Evolutionary conservation across 768 basidiomycete genomes (phyloP).

Genomic region (Lactarius indigo): DNA sequence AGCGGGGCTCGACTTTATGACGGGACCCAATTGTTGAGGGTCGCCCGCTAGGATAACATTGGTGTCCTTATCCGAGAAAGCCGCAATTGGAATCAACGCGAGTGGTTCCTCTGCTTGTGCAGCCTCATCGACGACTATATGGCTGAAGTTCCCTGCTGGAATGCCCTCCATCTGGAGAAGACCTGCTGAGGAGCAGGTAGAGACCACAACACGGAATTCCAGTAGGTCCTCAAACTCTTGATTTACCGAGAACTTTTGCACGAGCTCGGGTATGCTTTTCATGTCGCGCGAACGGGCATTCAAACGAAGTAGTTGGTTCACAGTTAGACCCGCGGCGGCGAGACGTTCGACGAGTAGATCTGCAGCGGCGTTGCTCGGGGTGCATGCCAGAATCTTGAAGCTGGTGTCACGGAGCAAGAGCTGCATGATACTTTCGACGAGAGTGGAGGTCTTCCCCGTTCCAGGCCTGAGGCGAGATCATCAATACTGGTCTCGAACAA

Average conservation of each 20-base stretch:
- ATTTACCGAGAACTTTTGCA: slow-evolving; percentile 37
- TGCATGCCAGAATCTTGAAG: slow-evolving; percentile 34
- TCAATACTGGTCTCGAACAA: background rate
- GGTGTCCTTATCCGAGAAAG: slow-evolving; percentile 33
- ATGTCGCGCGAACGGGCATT: slow-evolving; percentile 46
- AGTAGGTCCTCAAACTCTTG: slow-evolving; percentile 37
- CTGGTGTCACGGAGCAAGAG: slow-evolving; percentile 28
- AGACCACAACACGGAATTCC: slow-evolving; percentile 51
- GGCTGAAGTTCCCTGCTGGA: slow-evolving; percentile 50
- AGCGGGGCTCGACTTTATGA: slow-evolving; percentile 34
- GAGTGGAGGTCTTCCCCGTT: slow-evolving; percentile 39
- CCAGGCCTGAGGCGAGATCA: slow-evolving; percentile 33
- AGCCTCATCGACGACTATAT: slow-evolving; percentile 64
- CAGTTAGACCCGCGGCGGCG: slow-evolving; percentile 13
- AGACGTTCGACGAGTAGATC: slow-evolving; percentile 36
- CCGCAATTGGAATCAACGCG: slow-evolving; percentile 43
- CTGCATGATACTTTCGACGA: slow-evolving; percentile 39
- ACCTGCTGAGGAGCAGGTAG: slow-evolving; percentile 54
- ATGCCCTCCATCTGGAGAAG: slow-evolving; percentile 46
- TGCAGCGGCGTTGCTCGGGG: slow-evolving; percentile 38
- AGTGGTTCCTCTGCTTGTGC: slow-evolving; percentile 63
- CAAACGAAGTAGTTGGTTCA: slow-evolving; percentile 46
- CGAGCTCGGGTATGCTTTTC: slow-evolving; percentile 34
- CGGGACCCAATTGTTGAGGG: slow-evolving; percentile 38
- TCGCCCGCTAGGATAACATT: slow-evolving; percentile 40